These are phyloP conservation scores for Leccinum boreale DNA, from an alignment of 768 basidiomycete species.

Conservation along the genomic window DNA sequence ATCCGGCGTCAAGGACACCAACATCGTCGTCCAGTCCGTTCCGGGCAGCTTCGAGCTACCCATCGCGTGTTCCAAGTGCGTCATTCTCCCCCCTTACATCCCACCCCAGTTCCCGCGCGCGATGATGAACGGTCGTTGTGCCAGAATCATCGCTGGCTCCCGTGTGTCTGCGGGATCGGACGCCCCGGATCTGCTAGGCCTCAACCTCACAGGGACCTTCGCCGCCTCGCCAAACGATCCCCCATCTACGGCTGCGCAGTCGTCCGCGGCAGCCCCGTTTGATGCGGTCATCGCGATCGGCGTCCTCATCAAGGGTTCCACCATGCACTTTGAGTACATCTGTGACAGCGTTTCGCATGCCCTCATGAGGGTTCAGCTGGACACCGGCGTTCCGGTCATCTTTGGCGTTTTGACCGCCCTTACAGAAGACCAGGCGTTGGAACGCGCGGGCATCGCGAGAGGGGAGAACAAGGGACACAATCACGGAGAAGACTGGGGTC, in stretches of 20 bases:
- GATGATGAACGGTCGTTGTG: constrained; percentile 3
- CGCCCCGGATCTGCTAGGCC: constrained; percentile 71
- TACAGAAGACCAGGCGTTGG: constrained; percentile 90
- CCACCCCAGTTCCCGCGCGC: neutral
- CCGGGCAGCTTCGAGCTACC: constrained; percentile 97
- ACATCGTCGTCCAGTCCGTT: constrained; percentile 89
- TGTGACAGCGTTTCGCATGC: constrained; percentile 90
- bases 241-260: constrained; percentile 29
- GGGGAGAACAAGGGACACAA: constrained; percentile 81
- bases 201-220: constrained; percentile 41
- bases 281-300: constrained; percentile 97
- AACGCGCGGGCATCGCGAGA: constrained; percentile 84
- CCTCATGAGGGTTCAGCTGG: constrained; percentile 92
- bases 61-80: constrained; percentile 78
- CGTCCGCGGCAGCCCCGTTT: constrained; percentile 65
- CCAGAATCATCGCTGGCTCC: constrained; percentile 85
- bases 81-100: constrained; percentile 2
- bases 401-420: constrained; percentile 95
- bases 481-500: constrained; percentile 98
- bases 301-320: constrained; percentile 95
- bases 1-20: constrained; percentile 81
- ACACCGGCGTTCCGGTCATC: constrained; percentile 90
- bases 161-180: constrained; percentile 76
- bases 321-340: constrained; percentile 99
- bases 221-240: constrained; percentile 33